phyloP scores from a whole-genome alignment of 1,139 yeast genomes.

The Schwanniomyces etchellsii region DNA sequence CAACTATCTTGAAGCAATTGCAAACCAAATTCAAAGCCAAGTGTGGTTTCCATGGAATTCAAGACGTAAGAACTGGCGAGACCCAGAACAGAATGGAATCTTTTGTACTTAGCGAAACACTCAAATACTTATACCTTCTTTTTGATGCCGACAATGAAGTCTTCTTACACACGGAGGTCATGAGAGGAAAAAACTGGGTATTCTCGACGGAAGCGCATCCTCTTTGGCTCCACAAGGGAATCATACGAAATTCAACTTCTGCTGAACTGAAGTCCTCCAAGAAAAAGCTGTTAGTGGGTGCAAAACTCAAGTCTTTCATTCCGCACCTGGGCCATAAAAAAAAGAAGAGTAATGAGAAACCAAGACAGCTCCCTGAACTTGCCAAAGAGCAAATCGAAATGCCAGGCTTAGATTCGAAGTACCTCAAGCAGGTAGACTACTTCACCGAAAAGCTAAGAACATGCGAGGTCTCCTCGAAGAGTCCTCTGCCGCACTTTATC shows the following conservation, averaged over 20 bases:
- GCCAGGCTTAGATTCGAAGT: neutral
- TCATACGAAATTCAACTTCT: slow-evolving; percentile 5
- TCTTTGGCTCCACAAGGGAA: slow-evolving; percentile 50
- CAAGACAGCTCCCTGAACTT: neutral
- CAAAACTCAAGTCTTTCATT: too few species aligned
- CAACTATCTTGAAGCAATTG: slow-evolving; percentile 51
- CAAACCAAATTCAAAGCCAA: slow-evolving; percentile 45
- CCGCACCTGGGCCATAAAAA: neutral
- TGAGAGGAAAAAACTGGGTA: slow-evolving; percentile 49
- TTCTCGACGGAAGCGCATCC: slow-evolving; percentile 97
- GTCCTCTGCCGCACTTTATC: slow-evolving; percentile 14
- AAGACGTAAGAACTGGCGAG: slow-evolving; percentile 59
- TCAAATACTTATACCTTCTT: slow-evolving; percentile 74
- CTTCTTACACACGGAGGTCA: slow-evolving; percentile 31
- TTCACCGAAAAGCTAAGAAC: slow-evolving; percentile 14
- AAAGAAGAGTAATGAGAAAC: neutral
- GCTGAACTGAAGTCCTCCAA: too few species aligned
- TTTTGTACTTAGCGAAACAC: slow-evolving; percentile 80
- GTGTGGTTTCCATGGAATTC: slow-evolving; percentile 83
- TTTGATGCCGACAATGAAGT: slow-evolving; percentile 65
- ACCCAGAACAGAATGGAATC: slow-evolving; percentile 84
- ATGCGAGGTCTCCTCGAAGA: slow-evolving; percentile 20
- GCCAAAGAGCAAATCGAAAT: neutral
- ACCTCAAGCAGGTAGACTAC: neutral
- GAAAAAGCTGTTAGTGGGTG: too few species aligned